Evolutionary conservation across 2,329 filamentous ascomycete species (phyloP).

Genomic region (Mariannaea sp.): DNA sequence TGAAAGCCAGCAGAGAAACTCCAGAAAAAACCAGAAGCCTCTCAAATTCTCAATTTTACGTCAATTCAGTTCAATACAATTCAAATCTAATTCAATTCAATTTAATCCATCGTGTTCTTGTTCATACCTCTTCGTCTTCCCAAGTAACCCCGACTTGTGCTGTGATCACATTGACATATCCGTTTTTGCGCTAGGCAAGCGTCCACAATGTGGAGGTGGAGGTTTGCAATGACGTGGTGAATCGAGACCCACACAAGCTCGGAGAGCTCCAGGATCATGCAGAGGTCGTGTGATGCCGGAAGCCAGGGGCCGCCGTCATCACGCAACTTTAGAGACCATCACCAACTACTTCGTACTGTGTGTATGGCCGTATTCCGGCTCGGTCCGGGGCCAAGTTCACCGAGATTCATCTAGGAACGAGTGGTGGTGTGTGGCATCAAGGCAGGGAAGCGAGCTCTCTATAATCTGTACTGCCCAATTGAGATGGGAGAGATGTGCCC

Average conservation of each 20-base stretch:
- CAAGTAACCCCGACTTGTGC: not conserved
- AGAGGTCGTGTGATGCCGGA: constrained; percentile 32
- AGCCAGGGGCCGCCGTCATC: constrained; percentile 26
- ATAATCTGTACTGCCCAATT: too few relatives aligned
- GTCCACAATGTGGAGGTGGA: constrained; percentile 35
- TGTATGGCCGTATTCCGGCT: constrained; percentile 19
- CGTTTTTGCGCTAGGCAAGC: constrained; percentile 9
- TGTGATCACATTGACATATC: constrained; percentile 7
- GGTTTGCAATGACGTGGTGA: constrained; percentile 32
- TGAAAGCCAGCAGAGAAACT: constrained; percentile 34
- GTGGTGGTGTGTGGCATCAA: constrained; percentile 12
- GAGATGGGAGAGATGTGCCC: too few relatives aligned
- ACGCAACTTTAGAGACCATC: constrained; percentile 7
- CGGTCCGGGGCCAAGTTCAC: constrained; percentile 21
- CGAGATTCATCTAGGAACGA: constrained; percentile 1
- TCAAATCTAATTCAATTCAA: constrained; percentile 7
- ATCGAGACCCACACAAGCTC: constrained; percentile 37
- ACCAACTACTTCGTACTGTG: too few relatives aligned
- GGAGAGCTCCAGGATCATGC: constrained; percentile 34
- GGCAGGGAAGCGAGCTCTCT: too few relatives aligned
- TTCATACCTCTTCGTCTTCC: not conserved
- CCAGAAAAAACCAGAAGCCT: constrained; percentile 38
- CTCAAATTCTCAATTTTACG: too few relatives aligned
- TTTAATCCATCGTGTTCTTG: constrained; percentile 2
- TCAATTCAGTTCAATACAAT: constrained; percentile 30